Base-by-base conservation (phyloP, 2,329 filamentous ascomycete genomes). In the Endoconidiophora polonica region DNA sequence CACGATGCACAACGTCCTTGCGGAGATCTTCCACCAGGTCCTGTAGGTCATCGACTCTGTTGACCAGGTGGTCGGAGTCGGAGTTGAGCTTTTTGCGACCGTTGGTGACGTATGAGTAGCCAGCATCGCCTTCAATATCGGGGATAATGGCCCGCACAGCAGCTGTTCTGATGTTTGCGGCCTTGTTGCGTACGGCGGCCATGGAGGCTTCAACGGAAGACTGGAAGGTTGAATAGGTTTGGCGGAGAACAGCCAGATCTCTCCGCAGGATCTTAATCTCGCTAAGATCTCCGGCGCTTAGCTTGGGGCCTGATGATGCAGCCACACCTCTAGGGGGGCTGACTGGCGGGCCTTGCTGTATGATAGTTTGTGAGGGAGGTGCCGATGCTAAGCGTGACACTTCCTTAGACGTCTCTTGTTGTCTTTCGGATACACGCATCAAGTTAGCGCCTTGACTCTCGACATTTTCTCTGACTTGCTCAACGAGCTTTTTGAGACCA, bases 11-110 rank as follows among this genome's bases (percentile, higher is more conserved):
- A 43, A 98, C 91, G 60, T 98, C 91, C 68, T 98, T 96, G 54
- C 91, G 86, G 41, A 98, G 74, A 61, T 98, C 91, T 64, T 98
- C 91, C 18, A 98, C 86, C 49, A 91, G 72, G 63, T 98, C 91
- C 66, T 96, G 91, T n/a, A 98, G 74, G 60, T 96, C 90, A 61
- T 98, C 91, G 9, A 98, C 91, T 60, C 86, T 83, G 57, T 79
- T 82, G 56, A 98, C 88, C 51, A 98, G 79, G 55, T 80, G 81
- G 63, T 96, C 90, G 0, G 86, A 94, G 61, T 96, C 90, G 23
- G 81, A 73, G 46, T 82, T 84, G 54, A 98, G 77, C 53, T 81
- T 76, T 65, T 94, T 94, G 63, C 94, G 93, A 45, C 90, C 90
- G 36, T 72, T 75, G 56, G 83, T 81, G 56, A 98, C 86, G 59